Evolutionary conservation across 2,329 filamentous ascomycete species (phyloP), one percentile per base, ranked within the genome.

Genomic region (Endocalyx cinctus): DNA sequence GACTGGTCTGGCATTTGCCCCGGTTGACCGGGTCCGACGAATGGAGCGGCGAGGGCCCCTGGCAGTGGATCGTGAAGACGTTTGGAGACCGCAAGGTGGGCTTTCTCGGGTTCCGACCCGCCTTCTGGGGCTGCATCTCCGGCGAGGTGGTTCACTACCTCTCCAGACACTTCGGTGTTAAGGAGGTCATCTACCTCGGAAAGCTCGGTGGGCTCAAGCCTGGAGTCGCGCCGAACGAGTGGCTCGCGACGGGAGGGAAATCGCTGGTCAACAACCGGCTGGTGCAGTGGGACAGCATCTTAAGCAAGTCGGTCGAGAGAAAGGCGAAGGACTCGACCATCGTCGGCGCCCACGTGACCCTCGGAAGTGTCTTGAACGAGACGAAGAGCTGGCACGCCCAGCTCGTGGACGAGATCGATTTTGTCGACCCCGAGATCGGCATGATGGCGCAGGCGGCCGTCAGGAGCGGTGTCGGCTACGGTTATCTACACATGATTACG

Each of bases 341-440:
- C 10, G 18, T 27, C 3, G 39, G 39, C 3, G 15, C 33, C 1
- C 39, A 42, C 25, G 20, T 33, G 5, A 42, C 39, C 2, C 30
- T 42, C 3, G 36, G 39, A 10, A 39, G 39, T 20, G 36, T 42
- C 2, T 17, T 42, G 25, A 35, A 42, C 18, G 39, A 42, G 22
- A 42, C 39, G 8, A 34, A 34, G 30, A 18, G 16, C 25, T 42
- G 39, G 39, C 39, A 35, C 14, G 29, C 36, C 10, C 17, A 27
- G 17, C 22, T 42, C 5, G 28, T 34, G 11, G 29, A 27, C 18
- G 13, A 29, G 6, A 27, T 36, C 13, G 39, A 42, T 30, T 39
- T 42, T 18, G 39, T 42, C 10, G 39, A 42, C 14, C 39, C 36
- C 8, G 39, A 42, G 26, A 39, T 42, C 13, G 39, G 39, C 17